Conservation (phyloP, 73 alveolate genomes). For the Blepharisma japonicum region DNA sequence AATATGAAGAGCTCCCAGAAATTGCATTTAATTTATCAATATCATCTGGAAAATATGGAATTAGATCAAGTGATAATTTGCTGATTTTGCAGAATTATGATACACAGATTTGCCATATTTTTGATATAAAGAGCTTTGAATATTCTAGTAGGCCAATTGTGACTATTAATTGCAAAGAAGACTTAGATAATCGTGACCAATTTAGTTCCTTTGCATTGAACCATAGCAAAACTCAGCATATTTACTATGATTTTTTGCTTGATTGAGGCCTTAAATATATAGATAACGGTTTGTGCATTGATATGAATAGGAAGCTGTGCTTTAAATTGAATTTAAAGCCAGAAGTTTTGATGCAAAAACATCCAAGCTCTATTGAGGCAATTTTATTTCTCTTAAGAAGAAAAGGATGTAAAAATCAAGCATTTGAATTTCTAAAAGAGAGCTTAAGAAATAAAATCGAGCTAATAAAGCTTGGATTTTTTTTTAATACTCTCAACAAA, state of each 20-base stretch:
- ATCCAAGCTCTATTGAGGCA: not conserved
- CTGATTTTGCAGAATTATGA: conserved; percentile 7
- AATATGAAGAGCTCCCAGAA: no score
- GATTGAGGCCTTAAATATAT: not conserved
- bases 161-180: no score
- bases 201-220: no score
- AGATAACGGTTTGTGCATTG: not conserved
- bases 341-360: not conserved
- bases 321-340: not conserved
- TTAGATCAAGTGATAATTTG: not conserved
- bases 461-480: not conserved
- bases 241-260: no score
- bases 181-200: no score
- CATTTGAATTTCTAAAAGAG: not conserved
- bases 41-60: not conserved
- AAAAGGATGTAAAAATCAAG: not conserved
- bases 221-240: no score
- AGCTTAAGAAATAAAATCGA: not conserved
- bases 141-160: not conserved
- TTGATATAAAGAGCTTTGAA: not conserved
- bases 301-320: not conserved
- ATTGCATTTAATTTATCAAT: not conserved
- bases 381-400: conserved; percentile 9
- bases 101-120: conserved; percentile 5
- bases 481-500: not conserved